phyloP scores from a whole-genome alignment of 2,329 filamentous ascomycete species.

The Beauveria medogensis region DNA sequence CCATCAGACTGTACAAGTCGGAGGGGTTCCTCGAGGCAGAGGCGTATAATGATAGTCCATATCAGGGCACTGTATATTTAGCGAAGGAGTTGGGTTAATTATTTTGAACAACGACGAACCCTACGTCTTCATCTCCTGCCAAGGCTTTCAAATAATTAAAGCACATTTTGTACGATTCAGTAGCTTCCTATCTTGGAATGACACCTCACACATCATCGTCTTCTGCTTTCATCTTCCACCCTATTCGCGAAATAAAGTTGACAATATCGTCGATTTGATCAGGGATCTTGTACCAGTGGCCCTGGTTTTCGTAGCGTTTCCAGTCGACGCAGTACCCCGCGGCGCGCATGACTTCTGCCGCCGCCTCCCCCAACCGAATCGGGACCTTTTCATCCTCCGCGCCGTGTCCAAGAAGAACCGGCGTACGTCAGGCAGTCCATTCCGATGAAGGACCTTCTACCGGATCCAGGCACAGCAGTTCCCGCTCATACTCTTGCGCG shows the following conservation, averaged over 20 bases:
- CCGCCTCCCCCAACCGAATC: not conserved
- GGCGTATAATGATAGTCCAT: slow-evolving; percentile 18
- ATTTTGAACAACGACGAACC: not conserved
- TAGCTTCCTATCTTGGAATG: no score
- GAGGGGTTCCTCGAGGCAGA: slow-evolving; percentile 17
- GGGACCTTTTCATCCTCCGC: not conserved
- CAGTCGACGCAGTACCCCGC: slow-evolving; percentile 28
- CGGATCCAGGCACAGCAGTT: not conserved
- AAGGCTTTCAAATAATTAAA: no score
- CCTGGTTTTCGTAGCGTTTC: slow-evolving; percentile 31
- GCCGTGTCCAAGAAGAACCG: not conserved
- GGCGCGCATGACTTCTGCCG: slow-evolving; percentile 18
- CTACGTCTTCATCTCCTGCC: no score
- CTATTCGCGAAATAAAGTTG: slow-evolving; percentile 18
- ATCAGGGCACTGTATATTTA: slow-evolving; percentile 18
- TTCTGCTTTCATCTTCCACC: not conserved
- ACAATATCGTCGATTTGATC: slow-evolving; percentile 38
- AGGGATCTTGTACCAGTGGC: slow-evolving; percentile 41
- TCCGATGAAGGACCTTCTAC: not conserved
- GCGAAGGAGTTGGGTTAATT: slow-evolving; percentile 1
- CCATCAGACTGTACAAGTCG: slow-evolving; percentile 18
- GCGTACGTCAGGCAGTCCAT: not conserved
- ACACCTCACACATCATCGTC: no score
- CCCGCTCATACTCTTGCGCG: slow-evolving; percentile 18
- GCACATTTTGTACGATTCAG: no score